These are phyloP conservation scores for Fusarium odoratissimum DNA, from an alignment of 2,329 filamentous ascomycete genomes.

Conservation along the genomic window DNA sequence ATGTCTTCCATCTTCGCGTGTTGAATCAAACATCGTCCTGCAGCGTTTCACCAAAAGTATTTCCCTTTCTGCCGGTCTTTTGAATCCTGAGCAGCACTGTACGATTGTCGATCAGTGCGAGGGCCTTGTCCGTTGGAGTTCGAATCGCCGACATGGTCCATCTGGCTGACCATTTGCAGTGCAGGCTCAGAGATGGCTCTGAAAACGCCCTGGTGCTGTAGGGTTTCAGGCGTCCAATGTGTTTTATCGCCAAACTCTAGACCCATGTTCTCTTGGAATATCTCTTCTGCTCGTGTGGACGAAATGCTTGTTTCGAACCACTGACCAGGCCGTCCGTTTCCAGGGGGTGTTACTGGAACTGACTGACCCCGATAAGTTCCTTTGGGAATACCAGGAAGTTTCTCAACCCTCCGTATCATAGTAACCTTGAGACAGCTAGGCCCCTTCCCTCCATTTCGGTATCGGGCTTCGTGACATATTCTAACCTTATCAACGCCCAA, in stretches of 20 bases:
- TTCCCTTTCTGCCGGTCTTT: slow-evolving; percentile 1
- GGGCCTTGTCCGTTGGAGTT: slow-evolving; percentile 44
- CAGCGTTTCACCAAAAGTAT: slow-evolving; percentile 36
- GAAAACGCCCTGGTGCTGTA: slow-evolving; percentile 40
- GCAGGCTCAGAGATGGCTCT: slow-evolving; percentile 45
- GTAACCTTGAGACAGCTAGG: slow-evolving; percentile 40
- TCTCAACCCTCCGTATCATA: slow-evolving; percentile 37
- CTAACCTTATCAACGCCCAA: slow-evolving; percentile 31
- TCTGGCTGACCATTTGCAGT: slow-evolving; percentile 46
- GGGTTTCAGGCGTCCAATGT: slow-evolving; percentile 40
- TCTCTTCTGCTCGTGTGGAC: slow-evolving; percentile 32
- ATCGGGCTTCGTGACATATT: slow-evolving; percentile 41
- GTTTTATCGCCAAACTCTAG: slow-evolving; percentile 45
- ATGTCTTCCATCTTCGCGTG: not conserved
- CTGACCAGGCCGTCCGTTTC: slow-evolving; percentile 17
- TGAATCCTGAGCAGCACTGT: slow-evolving; percentile 11
- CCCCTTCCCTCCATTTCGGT: slow-evolving; percentile 15
- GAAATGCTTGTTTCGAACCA: slow-evolving; percentile 48
- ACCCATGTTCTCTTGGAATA: slow-evolving; percentile 42
- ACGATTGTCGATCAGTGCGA: slow-evolving; percentile 4
- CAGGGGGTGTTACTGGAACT: slow-evolving; percentile 5
- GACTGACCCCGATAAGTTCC: slow-evolving; percentile 22
- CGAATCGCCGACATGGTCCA: slow-evolving; percentile 47
- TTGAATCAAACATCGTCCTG: not conserved
- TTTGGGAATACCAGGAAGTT: not conserved